A percentile compares a stretch with the other conserved stretches of the same genome.
Conservation (phyloP, 1,284 basidiomycete species). For the Quambalaria eucalypti region DNA sequence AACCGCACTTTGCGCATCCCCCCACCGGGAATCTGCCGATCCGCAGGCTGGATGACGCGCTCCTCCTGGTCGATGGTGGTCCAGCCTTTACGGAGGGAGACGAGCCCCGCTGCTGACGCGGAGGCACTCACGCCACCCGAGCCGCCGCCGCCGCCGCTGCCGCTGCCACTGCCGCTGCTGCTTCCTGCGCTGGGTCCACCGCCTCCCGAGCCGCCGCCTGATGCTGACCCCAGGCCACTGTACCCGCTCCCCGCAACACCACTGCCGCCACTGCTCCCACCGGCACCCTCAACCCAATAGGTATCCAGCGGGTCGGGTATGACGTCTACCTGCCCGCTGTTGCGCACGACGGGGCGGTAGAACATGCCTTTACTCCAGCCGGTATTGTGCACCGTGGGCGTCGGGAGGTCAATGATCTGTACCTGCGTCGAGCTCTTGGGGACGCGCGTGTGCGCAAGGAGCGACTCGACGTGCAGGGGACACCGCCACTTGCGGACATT, state of each 20-base stretch:
- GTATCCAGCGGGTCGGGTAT: constrained; percentile 55
- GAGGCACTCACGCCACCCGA: too few relatives aligned
- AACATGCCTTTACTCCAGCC: constrained; percentile 57
- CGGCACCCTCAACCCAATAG: constrained; percentile 42
- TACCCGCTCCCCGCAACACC: too few relatives aligned
- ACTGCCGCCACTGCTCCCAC: too few relatives aligned
- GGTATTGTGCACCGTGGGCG: constrained; percentile 10
- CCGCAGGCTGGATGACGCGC: neutral
- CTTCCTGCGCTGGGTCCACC: constrained; percentile 45
- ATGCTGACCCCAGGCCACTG: neutral
- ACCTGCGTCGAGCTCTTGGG: constrained; percentile 16
- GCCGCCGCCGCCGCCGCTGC: too few relatives aligned
- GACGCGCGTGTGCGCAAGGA: constrained; percentile 50
- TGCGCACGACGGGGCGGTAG: constrained; percentile 59
- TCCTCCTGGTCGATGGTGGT: neutral
- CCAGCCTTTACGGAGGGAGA: neutral
- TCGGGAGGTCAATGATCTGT: constrained; percentile 18
- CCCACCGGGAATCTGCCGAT: neutral
- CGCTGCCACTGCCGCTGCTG: too few relatives aligned
- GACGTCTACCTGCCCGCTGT: constrained; percentile 87
- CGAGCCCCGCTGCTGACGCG: neutral
- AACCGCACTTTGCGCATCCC: constrained; percentile 6
- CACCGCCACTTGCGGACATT: constrained; percentile 96
- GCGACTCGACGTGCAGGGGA: constrained; percentile 80
- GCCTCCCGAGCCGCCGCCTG: constrained; percentile 29